Percentiles rank a stretch among this genome's conserved stretches.
Conservation (phyloP, 2,329 filamentous ascomycete species). For the Xylaria sp. region DNA sequence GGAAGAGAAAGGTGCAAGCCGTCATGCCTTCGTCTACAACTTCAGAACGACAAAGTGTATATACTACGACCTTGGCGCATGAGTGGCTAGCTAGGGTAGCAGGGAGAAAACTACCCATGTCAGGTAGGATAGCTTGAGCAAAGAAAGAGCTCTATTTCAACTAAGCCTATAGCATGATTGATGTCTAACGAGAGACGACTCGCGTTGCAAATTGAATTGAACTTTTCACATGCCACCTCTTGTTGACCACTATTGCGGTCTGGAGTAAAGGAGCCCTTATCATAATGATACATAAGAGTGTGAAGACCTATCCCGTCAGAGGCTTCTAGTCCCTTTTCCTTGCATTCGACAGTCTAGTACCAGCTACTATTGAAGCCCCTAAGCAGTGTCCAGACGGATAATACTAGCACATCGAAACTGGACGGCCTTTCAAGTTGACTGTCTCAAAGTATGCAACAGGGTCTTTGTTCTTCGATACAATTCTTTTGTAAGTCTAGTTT, state of each 20-base stretch:
- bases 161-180: conserved; percentile 6
- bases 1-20: conserved; percentile 58
- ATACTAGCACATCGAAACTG: background rate
- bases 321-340: no score
- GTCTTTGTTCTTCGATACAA: conserved; percentile 11
- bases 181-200: conserved; percentile 23
- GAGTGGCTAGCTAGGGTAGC: background rate
- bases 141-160: background rate
- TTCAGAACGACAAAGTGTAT: conserved; percentile 84
- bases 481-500: background rate
- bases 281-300: no score
- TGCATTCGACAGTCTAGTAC: no score
- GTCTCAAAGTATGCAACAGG: background rate
- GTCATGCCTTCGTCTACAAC: conserved; percentile 89
- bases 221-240: background rate
- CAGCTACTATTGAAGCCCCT: no score
- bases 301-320: no score
- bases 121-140: background rate
- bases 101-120: background rate
- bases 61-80: conserved; percentile 74
- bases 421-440: background rate
- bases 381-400: background rate
- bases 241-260: background rate
- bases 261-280: background rate
- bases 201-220: background rate